These are phyloP conservation scores for Pisolithus marmoratus DNA, from an alignment of 768 basidiomycete genomes.

Conservation along the genomic window DNA sequence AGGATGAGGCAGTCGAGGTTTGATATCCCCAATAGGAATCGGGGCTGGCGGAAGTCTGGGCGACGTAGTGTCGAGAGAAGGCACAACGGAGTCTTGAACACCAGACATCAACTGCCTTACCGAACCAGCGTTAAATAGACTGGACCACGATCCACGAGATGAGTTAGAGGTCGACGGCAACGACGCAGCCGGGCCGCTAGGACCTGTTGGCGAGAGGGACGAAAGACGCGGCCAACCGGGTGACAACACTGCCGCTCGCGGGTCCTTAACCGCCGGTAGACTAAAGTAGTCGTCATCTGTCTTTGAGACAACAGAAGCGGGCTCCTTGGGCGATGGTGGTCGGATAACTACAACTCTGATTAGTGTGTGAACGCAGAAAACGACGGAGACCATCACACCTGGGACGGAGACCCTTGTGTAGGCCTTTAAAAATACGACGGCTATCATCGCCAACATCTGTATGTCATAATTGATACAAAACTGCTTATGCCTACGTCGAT, in stretches of 20 bases:
- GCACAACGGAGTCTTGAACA: conserved; percentile 45
- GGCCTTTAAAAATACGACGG: conserved; percentile 59
- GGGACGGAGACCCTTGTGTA: conserved; percentile 7
- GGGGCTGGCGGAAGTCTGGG: conserved; percentile 18
- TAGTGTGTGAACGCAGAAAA: background rate
- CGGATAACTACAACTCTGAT: background rate
- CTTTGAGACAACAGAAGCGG: conserved; percentile 15
- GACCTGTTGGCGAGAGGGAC: conserved; percentile 36
- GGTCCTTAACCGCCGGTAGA: conserved; percentile 30
- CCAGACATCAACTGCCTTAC: conserved; percentile 67
- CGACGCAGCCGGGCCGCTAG: conserved; percentile 30
- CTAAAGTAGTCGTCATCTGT: conserved; percentile 57
- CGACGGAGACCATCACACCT: conserved; percentile 5
- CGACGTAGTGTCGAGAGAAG: conserved; percentile 27
- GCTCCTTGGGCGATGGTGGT: conserved; percentile 15
- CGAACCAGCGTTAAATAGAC: conserved; percentile 60
- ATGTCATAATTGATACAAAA: conserved; percentile 53
- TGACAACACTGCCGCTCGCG: conserved; percentile 37
- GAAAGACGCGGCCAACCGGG: conserved; percentile 50
- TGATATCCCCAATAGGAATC: conserved; percentile 16
- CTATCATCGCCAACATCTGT: conserved; percentile 78
- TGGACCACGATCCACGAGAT: conserved; percentile 79
- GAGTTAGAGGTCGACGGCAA: conserved; percentile 50
- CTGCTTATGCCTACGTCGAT: conserved; percentile 35
- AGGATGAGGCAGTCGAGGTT: conserved; percentile 16